phyloP scores from a whole-genome alignment of 108 stramenopile species.

The Cyclotella sp. region DNA sequence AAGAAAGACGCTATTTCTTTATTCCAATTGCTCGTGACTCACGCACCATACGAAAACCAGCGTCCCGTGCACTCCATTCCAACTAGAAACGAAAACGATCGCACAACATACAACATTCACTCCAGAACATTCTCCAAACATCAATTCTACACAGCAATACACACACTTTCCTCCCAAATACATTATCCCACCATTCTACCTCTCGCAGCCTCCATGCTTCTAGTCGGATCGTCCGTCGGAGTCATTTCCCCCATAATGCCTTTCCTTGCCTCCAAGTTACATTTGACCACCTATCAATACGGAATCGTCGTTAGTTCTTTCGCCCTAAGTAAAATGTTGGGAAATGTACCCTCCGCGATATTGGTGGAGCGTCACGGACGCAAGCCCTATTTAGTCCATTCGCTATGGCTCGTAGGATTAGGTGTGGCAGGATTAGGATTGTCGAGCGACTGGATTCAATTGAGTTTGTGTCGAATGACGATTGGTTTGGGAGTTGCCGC shows the following conservation, averaged over 20 bases:
- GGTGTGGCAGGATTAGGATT: constrained; percentile 90
- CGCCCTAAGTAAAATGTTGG: constrained; percentile 82
- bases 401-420: constrained; percentile 65
- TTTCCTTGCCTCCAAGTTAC: constrained; percentile 78
- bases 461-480: constrained; percentile 75
- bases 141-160: constrained; percentile 47
- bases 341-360: constrained; percentile 89
- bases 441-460: constrained; percentile 65
- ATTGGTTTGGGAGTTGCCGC: constrained; percentile 84
- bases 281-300: constrained; percentile 72
- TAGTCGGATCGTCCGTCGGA: constrained; percentile 84
- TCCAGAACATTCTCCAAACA: constrained; percentile 26
- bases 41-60: not conserved
- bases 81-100: not conserved
- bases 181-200: constrained; percentile 71
- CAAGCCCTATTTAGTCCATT: constrained; percentile 84
- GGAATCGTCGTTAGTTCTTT: constrained; percentile 87
- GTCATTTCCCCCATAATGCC: constrained; percentile 84
- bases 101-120: not conserved
- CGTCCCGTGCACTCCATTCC: not conserved
- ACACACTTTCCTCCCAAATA: constrained; percentile 47
- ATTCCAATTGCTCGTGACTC: constrained; percentile 21
- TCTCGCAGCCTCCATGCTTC: constrained; percentile 79
- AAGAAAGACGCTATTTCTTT: constrained; percentile 27
- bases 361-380: constrained; percentile 88